phyloP scores from a whole-genome alignment of 2,329 filamentous ascomycete genomes.

The Geosmithia morbida region DNA sequence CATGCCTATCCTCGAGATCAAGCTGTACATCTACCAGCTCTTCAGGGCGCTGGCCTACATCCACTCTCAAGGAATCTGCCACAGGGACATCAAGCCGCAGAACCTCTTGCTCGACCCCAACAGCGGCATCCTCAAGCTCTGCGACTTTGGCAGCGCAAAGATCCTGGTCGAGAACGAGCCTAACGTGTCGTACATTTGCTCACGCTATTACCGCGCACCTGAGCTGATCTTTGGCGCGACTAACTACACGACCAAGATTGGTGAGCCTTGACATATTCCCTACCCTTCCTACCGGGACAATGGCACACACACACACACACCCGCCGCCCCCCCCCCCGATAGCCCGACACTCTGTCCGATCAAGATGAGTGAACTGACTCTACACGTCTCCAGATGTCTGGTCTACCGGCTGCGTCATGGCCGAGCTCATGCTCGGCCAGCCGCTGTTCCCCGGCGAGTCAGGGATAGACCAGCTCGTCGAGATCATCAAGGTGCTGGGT shows the following conservation, averaged over 20 bases:
- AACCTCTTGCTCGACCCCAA: constrained; percentile 87
- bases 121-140: constrained; percentile 88
- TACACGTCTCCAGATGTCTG: constrained; percentile 67
- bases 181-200: constrained; percentile 99
- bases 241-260: constrained; percentile 99
- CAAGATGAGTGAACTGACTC: not conserved
- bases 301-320: too few relatives aligned
- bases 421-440: constrained; percentile 96
- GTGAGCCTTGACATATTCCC: constrained; percentile 50
- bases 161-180: constrained; percentile 97
- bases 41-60: constrained; percentile 98
- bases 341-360: not conserved
- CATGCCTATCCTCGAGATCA: constrained; percentile 97
- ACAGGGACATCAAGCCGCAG: constrained; percentile 98
- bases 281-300: not conserved
- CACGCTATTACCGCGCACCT: constrained; percentile 92
- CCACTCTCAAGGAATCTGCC: constrained; percentile 97
- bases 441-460: constrained; percentile 96
- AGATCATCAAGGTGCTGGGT: constrained; percentile 98
- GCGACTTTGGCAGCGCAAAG: constrained; percentile 98
- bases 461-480: constrained; percentile 93
- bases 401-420: constrained; percentile 99
- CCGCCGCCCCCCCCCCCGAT: not conserved
- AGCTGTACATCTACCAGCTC: constrained; percentile 98
- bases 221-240: constrained; percentile 98